Evolutionary conservation across 2,329 filamentous ascomycete species (phyloP).

Genomic region (Cryphonectria radicalis): DNA sequence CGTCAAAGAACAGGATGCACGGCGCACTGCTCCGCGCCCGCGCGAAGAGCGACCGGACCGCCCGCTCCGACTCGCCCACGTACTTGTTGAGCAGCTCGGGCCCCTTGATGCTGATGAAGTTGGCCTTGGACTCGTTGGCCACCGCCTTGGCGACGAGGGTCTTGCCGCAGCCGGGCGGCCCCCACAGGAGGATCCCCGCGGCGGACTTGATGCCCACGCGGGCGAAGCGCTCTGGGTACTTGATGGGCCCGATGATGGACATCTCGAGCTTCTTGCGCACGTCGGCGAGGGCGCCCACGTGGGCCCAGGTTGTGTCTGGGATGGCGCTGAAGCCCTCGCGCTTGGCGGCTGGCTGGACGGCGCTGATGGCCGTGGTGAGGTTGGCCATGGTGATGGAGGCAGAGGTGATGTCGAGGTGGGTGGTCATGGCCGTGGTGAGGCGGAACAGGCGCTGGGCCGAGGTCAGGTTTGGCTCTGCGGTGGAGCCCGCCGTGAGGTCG

Average conservation of each 20-base stretch:
- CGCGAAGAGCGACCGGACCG: constrained; percentile 88
- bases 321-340: constrained; percentile 95
- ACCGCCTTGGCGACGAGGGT: constrained; percentile 95
- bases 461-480: not conserved
- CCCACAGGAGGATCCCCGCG: constrained; percentile 92
- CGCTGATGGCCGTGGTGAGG: constrained; percentile 75
- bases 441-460: constrained; percentile 17
- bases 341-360: constrained; percentile 79
- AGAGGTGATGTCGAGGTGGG: constrained; percentile 31
- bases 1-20: constrained; percentile 97
- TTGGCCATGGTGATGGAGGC: constrained; percentile 56
- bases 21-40: constrained; percentile 85
- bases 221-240: constrained; percentile 75
- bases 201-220: constrained; percentile 79
- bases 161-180: constrained; percentile 94
- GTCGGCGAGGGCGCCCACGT: constrained; percentile 83
- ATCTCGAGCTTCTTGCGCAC: constrained; percentile 81
- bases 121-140: constrained; percentile 92
- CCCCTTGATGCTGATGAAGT: constrained; percentile 97
- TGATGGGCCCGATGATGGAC: constrained; percentile 90
- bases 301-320: constrained; percentile 88
- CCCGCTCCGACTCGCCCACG: constrained; percentile 93
- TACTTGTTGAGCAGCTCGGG: constrained; percentile 97
- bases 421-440: constrained; percentile 28
- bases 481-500: not conserved